phyloP scores from a whole-genome alignment of 305 asterid genomes.

The Fraxinus sp. region DNA sequence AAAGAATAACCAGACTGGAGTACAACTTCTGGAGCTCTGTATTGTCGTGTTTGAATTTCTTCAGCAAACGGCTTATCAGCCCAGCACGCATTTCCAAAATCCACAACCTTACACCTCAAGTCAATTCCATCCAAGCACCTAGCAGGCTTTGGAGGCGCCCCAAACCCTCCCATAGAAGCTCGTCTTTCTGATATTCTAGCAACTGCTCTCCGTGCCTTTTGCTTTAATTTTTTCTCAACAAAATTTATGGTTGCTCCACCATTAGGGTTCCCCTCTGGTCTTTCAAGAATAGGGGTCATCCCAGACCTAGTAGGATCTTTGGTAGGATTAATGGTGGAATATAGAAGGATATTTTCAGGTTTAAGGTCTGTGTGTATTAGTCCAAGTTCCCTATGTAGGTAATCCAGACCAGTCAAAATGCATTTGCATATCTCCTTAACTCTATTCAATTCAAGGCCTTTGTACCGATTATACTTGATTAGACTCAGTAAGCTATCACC shows the following conservation, averaged over 20 bases:
- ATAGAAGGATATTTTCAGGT: slow-evolving; percentile 85
- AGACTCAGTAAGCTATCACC: slow-evolving; percentile 85
- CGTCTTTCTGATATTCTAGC: slow-evolving; percentile 79
- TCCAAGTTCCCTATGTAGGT: slow-evolving; percentile 74
- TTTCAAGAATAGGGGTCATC: slow-evolving; percentile 66
- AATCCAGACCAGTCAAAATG: slow-evolving; percentile 83
- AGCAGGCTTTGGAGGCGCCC: slow-evolving; percentile 54
- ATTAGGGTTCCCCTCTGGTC: slow-evolving; percentile 69
- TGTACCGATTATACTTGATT: slow-evolving; percentile 70
- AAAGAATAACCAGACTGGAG: slow-evolving; percentile 78
- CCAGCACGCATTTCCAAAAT: slow-evolving; percentile 97
- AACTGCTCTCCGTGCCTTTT: slow-evolving; percentile 87
- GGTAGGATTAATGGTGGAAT: slow-evolving; percentile 70
- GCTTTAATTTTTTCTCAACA: slow-evolving; percentile 84
- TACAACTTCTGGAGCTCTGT: slow-evolving; percentile 92
- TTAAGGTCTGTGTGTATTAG: slow-evolving; percentile 85
- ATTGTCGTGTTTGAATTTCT: slow-evolving; percentile 93
- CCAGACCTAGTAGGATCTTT: slow-evolving; percentile 82
- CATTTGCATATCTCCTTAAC: slow-evolving; percentile 87
- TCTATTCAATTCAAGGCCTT: slow-evolving; percentile 71
- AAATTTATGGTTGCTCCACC: slow-evolving; percentile 53
- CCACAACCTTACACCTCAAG: slow-evolving; percentile 82
- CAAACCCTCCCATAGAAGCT: slow-evolving; percentile 58
- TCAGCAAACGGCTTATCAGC: slow-evolving; percentile 69
- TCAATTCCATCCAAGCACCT: slow-evolving; percentile 79